Conservation (phyloP, 306 rosid species). For the Alnus rubra region DNA sequence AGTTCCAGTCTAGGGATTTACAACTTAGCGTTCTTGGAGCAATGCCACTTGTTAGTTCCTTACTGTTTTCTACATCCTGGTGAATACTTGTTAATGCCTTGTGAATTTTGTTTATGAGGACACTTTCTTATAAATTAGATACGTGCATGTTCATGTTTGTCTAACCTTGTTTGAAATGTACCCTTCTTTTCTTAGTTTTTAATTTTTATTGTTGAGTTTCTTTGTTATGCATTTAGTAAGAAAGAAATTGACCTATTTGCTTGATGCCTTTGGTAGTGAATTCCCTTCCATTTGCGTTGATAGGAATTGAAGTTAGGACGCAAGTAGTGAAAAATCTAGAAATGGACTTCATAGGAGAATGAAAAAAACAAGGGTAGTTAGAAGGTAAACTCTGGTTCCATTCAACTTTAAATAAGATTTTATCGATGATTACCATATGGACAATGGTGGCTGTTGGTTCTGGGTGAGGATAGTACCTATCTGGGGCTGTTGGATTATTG, state of each 20-base stretch:
- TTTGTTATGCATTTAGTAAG: constrained; percentile 15
- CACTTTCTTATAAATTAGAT: neutral
- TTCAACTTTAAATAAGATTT: neutral
- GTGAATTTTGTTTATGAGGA: neutral
- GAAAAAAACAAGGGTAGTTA: constrained; percentile 9
- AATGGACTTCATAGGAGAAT: constrained; percentile 9
- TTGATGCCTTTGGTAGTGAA: neutral
- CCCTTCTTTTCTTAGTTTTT: neutral
- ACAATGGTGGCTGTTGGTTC: neutral
- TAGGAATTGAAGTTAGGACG: neutral
- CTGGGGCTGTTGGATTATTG: neutral
- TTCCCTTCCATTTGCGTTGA: neutral
- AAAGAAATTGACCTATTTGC: neutral
- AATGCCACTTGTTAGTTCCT: neutral
- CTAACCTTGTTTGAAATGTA: neutral
- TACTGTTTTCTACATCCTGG: neutral
- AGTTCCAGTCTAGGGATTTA: constrained; percentile 42
- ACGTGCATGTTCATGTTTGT: constrained; percentile 12
- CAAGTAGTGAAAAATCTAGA: neutral
- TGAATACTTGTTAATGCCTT: neutral
- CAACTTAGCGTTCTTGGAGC: neutral
- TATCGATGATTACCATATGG: constrained; percentile 9
- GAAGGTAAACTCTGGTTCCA: neutral
- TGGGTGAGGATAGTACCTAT: constrained; percentile 18
- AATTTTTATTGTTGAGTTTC: neutral